Conservation (phyloP, 176 grass and related monocot species). For the Saccharum spontaneum region DNA sequence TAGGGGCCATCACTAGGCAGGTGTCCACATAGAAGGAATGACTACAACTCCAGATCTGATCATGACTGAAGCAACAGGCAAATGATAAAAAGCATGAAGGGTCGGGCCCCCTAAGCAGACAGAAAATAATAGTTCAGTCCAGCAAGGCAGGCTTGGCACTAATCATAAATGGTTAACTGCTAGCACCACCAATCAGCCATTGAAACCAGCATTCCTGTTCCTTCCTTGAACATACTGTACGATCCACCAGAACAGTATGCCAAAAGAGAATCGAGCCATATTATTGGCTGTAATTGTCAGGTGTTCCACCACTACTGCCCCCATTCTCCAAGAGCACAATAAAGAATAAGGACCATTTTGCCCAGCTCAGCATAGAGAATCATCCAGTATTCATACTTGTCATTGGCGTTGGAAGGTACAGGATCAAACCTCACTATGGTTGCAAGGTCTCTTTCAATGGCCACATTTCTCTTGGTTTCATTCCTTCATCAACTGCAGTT, state of each 20-base stretch:
- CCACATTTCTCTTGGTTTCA: neutral
- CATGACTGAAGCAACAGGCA: conserved; percentile 43
- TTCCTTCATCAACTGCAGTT: neutral
- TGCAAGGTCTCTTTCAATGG: conserved; percentile 35
- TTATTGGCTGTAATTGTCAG: conserved; percentile 16
- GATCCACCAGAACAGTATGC: conserved; percentile 27
- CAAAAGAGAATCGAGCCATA: neutral
- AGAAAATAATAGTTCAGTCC: conserved; percentile 16
- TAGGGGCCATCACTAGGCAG: conserved; percentile 30
- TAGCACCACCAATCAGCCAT: conserved; percentile 16
- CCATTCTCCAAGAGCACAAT: neutral
- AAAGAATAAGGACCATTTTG: conserved; percentile 8
- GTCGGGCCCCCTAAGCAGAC: conserved; percentile 30
- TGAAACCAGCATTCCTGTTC: conserved; percentile 27
- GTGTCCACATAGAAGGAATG: conserved; percentile 31
- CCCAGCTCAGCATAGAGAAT: neutral
- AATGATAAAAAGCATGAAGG: conserved; percentile 13
- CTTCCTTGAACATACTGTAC: conserved; percentile 11
- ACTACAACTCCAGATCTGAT: conserved; percentile 29
- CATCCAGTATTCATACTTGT: conserved; percentile 10
- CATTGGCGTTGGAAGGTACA: neutral
- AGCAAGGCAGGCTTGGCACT: neutral
- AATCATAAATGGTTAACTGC: conserved; percentile 23
- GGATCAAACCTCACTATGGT: neutral
- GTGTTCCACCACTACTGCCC: neutral